phyloP scores from a whole-genome alignment of 73 alveolate genomes.

The Tetrahymena borealis region DNA sequence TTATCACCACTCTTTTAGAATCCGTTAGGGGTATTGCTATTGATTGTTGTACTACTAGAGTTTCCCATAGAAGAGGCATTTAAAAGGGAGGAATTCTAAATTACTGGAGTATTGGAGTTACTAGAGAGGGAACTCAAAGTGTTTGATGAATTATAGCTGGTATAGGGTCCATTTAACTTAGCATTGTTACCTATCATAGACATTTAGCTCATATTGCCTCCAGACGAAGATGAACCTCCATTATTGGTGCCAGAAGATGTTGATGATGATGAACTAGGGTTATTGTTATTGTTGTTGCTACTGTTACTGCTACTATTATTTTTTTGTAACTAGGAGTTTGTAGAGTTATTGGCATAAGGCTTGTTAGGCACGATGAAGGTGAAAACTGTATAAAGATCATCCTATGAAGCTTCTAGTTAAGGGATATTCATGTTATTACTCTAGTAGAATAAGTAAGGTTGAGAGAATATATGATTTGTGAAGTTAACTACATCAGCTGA shows the following conservation, averaged over 20 bases:
- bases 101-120: not conserved
- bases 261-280: not conserved
- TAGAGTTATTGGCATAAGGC: not conserved
- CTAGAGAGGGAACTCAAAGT: not conserved
- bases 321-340: slow-evolving; percentile 1
- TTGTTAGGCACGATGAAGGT: not conserved
- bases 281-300: not conserved
- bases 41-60: not conserved
- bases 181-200: not conserved
- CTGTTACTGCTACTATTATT: not conserved
- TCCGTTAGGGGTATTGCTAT: not conserved
- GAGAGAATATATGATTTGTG: not conserved
- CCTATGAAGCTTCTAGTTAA: not conserved
- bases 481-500: not conserved
- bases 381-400: not conserved
- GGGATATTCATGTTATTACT: not conserved
- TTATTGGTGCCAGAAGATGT: not conserved
- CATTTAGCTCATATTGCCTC: not conserved
- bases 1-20: not conserved
- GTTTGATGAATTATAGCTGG: not conserved
- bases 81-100: not conserved
- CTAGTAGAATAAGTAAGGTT: not conserved
- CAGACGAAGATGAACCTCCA: not conserved
- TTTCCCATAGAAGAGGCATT: not conserved
- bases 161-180: not conserved